Percentiles rank a stretch among this genome's conserved stretches.
phyloP scores from a whole-genome alignment of 2,329 filamentous ascomycete genomes.

The Aureobasidium sp. region DNA sequence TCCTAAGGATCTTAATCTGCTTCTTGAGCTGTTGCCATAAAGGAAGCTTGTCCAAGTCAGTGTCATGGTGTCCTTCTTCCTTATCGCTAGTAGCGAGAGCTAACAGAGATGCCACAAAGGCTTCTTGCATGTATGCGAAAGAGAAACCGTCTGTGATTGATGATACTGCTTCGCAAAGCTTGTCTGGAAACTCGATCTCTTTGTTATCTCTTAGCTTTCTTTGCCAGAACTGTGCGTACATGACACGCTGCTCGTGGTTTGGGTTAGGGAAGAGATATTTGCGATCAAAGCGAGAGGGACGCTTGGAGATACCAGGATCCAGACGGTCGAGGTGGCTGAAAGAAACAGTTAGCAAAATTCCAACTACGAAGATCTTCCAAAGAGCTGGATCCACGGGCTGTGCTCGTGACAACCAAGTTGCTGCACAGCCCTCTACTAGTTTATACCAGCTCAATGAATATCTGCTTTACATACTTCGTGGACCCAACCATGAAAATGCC shows the following conservation, averaged over 20 bases:
- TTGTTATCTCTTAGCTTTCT: constrained; percentile 26
- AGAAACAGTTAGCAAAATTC: neutral
- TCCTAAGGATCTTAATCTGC: constrained; percentile 51
- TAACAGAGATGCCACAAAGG: constrained; percentile 54
- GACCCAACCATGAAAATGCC: constrained; percentile 35
- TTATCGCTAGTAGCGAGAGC: constrained; percentile 35
- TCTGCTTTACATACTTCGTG: constrained; percentile 22
- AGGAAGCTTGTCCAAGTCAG: constrained; percentile 41
- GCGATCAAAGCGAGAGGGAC: constrained; percentile 38
- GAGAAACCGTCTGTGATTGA: constrained; percentile 53
- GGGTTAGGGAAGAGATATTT: constrained; percentile 39
- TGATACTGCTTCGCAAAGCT: constrained; percentile 40
- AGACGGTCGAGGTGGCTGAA: constrained; percentile 25
- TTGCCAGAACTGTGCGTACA: constrained; percentile 39
- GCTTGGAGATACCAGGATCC: constrained; percentile 35
- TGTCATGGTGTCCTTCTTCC: constrained; percentile 22
- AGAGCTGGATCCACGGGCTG: neutral
- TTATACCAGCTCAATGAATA: neutral
- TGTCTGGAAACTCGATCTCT: constrained; percentile 21
- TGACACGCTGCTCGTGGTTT: constrained; percentile 26
- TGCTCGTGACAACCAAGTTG: neutral
- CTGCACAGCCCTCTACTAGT: neutral
- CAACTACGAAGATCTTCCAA: neutral
- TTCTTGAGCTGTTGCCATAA: constrained; percentile 56
- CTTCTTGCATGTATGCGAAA: constrained; percentile 61